phyloP scores from a whole-genome alignment of 768 basidiomycete species.

The Trichaptum fuscoviolaceum region DNA sequence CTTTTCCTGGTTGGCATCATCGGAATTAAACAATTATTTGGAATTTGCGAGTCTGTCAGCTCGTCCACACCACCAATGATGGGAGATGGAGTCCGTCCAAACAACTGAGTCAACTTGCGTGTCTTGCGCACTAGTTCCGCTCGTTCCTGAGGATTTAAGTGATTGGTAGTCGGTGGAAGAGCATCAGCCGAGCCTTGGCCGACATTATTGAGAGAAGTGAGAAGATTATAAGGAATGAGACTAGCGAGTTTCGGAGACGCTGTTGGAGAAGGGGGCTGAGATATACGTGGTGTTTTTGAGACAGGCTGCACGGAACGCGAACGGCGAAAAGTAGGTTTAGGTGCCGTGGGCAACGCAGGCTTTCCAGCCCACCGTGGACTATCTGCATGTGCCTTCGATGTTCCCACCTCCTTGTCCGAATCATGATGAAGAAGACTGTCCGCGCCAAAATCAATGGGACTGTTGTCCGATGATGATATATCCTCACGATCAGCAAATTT shows the following conservation, averaged over 20 bases:
- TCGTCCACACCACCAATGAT: background rate
- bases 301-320: conserved; percentile 18
- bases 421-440: background rate
- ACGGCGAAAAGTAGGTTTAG: conserved; percentile 43
- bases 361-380: conserved; percentile 26
- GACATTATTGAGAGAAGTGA: conserved; percentile 1
- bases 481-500: background rate
- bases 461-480: background rate
- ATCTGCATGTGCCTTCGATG: background rate
- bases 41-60: conserved; percentile 17
- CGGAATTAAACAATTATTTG: conserved; percentile 1
- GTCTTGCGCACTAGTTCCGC: conserved; percentile 67
- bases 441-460: background rate
- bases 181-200: conserved; percentile 9
- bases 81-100: conserved; percentile 62
- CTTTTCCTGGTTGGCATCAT: background rate
- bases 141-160: conserved; percentile 58
- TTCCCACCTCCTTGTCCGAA: background rate
- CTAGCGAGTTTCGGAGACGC: conserved; percentile 22
- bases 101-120: conserved; percentile 76
- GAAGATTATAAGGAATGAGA: conserved; percentile 9
- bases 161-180: conserved; percentile 63
- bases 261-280: conserved; percentile 11
- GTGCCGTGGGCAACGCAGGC: conserved; percentile 40
- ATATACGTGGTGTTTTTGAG: conserved; percentile 7